Conservation (phyloP, 495 filamentous ascomycete genomes). For the Penicillium coffeae region DNA sequence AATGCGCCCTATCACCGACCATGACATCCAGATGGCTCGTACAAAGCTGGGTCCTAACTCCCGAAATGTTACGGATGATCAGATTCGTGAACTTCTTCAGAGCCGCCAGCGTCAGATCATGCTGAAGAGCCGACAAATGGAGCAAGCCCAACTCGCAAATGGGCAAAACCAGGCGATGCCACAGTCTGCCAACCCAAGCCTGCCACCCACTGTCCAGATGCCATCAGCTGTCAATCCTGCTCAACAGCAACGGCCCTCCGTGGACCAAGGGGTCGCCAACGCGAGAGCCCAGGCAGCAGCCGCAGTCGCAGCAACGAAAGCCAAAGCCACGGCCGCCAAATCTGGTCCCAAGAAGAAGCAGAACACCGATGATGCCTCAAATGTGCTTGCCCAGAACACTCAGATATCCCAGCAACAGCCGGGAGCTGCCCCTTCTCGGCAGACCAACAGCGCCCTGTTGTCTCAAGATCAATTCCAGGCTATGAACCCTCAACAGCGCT, state of each 20-base stretch:
- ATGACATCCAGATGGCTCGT: slow-evolving; percentile 46
- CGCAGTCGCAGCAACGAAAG: slow-evolving; percentile 25
- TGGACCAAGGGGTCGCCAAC: slow-evolving; percentile 12
- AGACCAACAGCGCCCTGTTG: slow-evolving; percentile 30
- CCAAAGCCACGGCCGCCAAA: slow-evolving; percentile 21
- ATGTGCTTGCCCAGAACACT: slow-evolving; percentile 36
- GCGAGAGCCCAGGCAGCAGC: slow-evolving; percentile 21
- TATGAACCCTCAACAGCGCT: slow-evolving; percentile 49
- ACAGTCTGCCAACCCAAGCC: slow-evolving; percentile 30
- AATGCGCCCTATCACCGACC: slow-evolving; percentile 36
- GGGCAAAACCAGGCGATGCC: slow-evolving; percentile 35
- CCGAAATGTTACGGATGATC: slow-evolving; percentile 48
- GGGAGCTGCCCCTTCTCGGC: slow-evolving; percentile 24
- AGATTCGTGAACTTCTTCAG: slow-evolving; percentile 44
- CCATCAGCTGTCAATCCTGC: slow-evolving; percentile 2
- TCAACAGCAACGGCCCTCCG: slow-evolving; percentile 18
- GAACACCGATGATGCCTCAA: slow-evolving; percentile 58
- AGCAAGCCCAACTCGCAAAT: slow-evolving; percentile 16
- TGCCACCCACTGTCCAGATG: slow-evolving; percentile 16
- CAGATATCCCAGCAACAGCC: slow-evolving; percentile 33
- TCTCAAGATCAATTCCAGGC: slow-evolving; percentile 51
- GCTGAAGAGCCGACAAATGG: slow-evolving; percentile 28
- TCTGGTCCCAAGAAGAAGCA: slow-evolving; percentile 52
- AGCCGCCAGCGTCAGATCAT: slow-evolving; percentile 32
- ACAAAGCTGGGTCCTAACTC: slow-evolving; percentile 36